A percentile compares a stretch with the other conserved stretches of the same genome.
phyloP scores from a whole-genome alignment of 768 basidiomycete genomes.

The Termitomyces eurrhizus region DNA sequence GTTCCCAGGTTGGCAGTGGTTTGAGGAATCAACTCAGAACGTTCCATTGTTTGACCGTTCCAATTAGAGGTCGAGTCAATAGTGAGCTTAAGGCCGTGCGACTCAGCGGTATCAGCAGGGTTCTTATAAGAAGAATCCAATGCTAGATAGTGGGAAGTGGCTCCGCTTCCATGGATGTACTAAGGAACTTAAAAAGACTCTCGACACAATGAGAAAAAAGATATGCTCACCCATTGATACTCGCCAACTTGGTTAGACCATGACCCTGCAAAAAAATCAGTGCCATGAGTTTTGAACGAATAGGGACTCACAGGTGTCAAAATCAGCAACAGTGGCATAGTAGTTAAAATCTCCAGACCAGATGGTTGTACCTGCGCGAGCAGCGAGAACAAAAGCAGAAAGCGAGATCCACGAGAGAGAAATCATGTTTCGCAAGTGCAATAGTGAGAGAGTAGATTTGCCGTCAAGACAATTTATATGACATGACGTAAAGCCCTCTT shows the following conservation, averaged over 20 bases:
- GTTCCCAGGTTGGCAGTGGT: slow-evolving; percentile 52
- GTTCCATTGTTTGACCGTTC: slow-evolving; percentile 47
- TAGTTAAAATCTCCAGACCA: slow-evolving; percentile 56
- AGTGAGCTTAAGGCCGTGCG: slow-evolving; percentile 47
- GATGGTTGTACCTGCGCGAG: slow-evolving; percentile 44
- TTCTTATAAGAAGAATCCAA: slow-evolving; percentile 52
- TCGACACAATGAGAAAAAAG: neutral
- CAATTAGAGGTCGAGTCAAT: slow-evolving; percentile 52
- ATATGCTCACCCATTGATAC: slow-evolving; percentile 49
- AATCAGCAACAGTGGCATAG: slow-evolving; percentile 40
- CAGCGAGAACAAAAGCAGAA: slow-evolving; percentile 30
- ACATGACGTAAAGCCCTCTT: neutral
- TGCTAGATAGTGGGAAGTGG: slow-evolving; percentile 51
- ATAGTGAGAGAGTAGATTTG: neutral
- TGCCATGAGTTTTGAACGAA: neutral
- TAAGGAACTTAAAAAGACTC: slow-evolving; percentile 9
- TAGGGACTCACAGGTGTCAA: slow-evolving; percentile 45
- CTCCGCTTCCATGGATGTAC: slow-evolving; percentile 53
- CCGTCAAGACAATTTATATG: slow-evolving; percentile 11
- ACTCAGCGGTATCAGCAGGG: slow-evolving; percentile 49
- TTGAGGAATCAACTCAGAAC: slow-evolving; percentile 40
- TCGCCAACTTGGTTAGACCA: slow-evolving; percentile 51
- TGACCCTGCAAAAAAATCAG: slow-evolving; percentile 36
- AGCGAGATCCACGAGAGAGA: slow-evolving; percentile 28
- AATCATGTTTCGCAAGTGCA: slow-evolving; percentile 17